Evolutionary conservation across 108 stramenopile species (phyloP).

Genomic region (Nannochloropsis oceanica): DNA sequence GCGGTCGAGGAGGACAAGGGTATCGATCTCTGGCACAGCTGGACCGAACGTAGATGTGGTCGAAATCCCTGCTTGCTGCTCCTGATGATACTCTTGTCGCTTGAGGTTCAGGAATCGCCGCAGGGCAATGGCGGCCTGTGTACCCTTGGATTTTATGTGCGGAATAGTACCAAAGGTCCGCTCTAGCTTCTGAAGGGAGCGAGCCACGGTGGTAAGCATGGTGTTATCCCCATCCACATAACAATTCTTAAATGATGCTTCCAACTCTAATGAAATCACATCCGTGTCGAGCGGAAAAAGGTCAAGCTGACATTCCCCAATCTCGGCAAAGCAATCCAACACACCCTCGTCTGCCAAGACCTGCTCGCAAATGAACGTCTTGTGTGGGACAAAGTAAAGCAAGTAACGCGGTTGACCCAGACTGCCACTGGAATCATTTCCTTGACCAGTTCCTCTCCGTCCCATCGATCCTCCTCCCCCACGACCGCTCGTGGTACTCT

Average conservation of each 20-base stretch:
- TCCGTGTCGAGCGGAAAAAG: conserved; percentile 40
- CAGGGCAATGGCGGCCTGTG: conserved; percentile 15
- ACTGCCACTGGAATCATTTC: not conserved
- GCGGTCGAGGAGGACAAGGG: conserved; percentile 71
- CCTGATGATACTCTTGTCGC: conserved; percentile 3
- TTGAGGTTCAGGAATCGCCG: conserved; percentile 23
- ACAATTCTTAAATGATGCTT: not conserved
- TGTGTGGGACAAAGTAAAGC: conserved; percentile 40
- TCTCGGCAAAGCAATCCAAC: not conserved
- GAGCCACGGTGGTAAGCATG: conserved; percentile 8
- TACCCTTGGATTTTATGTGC: conserved; percentile 35
- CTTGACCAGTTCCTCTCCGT: not conserved
- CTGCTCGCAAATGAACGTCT: conserved; percentile 40
- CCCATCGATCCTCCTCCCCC: not conserved
- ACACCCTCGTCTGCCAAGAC: conserved; percentile 30
- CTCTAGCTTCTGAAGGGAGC: conserved; percentile 28
- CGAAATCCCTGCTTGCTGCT: not conserved
- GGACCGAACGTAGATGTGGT: not conserved
- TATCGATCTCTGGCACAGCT: conserved; percentile 40
- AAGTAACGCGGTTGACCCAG: not conserved
- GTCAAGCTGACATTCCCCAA: conserved; percentile 35
- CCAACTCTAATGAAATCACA: conserved; percentile 31
- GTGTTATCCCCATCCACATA: conserved; percentile 30
- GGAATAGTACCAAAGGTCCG: conserved; percentile 31
- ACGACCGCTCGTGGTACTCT: not conserved